phyloP scores from a whole-genome alignment of 768 basidiomycete genomes.

The Rossbeevera mucosa region DNA sequence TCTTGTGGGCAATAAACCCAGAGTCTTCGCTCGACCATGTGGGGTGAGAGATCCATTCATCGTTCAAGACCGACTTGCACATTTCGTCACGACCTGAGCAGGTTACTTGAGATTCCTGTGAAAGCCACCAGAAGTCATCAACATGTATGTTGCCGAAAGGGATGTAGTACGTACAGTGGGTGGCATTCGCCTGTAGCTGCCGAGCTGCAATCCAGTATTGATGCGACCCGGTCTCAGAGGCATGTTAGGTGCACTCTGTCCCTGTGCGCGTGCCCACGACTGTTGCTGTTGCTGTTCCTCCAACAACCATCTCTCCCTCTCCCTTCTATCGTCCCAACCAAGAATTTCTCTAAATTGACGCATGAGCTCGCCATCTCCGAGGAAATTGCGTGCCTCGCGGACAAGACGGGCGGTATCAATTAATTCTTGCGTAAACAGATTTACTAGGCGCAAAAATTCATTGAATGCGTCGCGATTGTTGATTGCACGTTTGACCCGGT shows the following conservation, averaged over 20 bases:
- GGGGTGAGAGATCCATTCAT: slow-evolving; percentile 98
- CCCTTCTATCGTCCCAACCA: slow-evolving; percentile 78
- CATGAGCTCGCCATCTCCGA: slow-evolving; percentile 75
- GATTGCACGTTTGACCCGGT: slow-evolving; percentile 73
- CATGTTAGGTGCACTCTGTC: slow-evolving; percentile 35
- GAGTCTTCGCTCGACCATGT: slow-evolving; percentile 94
- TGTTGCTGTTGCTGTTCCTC: slow-evolving; percentile 44
- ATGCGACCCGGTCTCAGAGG: slow-evolving; percentile 49
- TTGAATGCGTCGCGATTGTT: slow-evolving; percentile 78
- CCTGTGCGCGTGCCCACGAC: slow-evolving; percentile 49
- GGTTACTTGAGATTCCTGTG: slow-evolving; percentile 76
- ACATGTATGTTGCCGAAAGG: background rate
- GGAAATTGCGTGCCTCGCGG: slow-evolving; percentile 72
- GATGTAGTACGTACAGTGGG: slow-evolving; percentile 52
- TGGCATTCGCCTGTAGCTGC: slow-evolving; percentile 88
- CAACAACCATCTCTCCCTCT: slow-evolving; percentile 47
- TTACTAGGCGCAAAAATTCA: slow-evolving; percentile 93
- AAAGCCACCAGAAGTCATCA: background rate
- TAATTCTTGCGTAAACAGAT: slow-evolving; percentile 90
- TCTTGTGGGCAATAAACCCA: slow-evolving; percentile 84
- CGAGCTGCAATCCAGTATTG: slow-evolving; percentile 69
- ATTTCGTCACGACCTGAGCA: slow-evolving; percentile 97
- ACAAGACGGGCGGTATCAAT: slow-evolving; percentile 85
- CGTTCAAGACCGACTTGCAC: slow-evolving; percentile 94
- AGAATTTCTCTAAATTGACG: slow-evolving; percentile 80